These are phyloP conservation scores for Hypoxylon sp. DNA, from an alignment of 2,329 filamentous ascomycete species.

Conservation along the genomic window DNA sequence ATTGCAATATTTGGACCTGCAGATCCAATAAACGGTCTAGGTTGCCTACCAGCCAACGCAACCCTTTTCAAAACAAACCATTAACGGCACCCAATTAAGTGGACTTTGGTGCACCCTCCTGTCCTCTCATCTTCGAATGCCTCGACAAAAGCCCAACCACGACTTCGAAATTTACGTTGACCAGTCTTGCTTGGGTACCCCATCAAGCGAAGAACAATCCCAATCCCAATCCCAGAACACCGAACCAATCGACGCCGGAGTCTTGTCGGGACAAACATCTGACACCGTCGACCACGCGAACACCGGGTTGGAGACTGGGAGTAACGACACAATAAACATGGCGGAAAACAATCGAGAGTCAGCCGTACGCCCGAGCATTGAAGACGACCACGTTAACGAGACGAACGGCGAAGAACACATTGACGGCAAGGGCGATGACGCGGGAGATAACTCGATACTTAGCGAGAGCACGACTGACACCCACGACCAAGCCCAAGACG, in stretches of 20 bases:
- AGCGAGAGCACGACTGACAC: slow-evolving; percentile 50
- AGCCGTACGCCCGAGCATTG: slow-evolving; percentile 42
- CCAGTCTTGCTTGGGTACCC: slow-evolving; percentile 56
- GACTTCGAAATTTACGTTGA: slow-evolving; percentile 64
- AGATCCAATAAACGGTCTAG: slow-evolving; percentile 10
- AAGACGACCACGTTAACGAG: slow-evolving; percentile 33
- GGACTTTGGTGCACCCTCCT: neutral
- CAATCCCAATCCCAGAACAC: slow-evolving; percentile 38
- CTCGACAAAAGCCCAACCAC: slow-evolving; percentile 50
- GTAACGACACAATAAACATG: slow-evolving; percentile 18
- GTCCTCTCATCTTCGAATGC: slow-evolving; percentile 38
- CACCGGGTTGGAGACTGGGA: slow-evolving; percentile 10
- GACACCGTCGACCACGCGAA: neutral
- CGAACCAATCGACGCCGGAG: slow-evolving; percentile 6
- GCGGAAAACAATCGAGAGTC: slow-evolving; percentile 10
- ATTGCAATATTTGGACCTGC: slow-evolving; percentile 29
- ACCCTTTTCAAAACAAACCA: slow-evolving; percentile 27
- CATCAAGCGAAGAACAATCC: slow-evolving; percentile 54
- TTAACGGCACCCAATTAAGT: slow-evolving; percentile 9
- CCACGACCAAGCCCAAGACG: slow-evolving; percentile 44
- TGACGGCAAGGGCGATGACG: slow-evolving; percentile 36
- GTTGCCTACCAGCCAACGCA: slow-evolving; percentile 17
- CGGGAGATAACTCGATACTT: slow-evolving; percentile 49
- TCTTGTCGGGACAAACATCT: slow-evolving; percentile 18
- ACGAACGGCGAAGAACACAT: slow-evolving; percentile 49